phyloP scores from a whole-genome alignment of 441 rosid species.

The Geranium incanum region DNA sequence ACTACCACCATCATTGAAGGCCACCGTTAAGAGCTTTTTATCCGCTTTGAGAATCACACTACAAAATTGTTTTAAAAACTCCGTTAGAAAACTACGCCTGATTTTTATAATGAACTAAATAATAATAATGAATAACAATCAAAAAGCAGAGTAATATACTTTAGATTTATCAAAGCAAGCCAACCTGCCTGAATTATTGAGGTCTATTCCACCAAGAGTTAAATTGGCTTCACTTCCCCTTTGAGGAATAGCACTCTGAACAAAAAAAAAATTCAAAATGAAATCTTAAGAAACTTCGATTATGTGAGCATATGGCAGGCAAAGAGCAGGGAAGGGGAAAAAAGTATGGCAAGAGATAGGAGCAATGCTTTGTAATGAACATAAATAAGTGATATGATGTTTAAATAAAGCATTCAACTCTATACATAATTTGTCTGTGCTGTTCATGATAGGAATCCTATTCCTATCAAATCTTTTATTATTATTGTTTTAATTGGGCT shows the following conservation, averaged over 20 bases:
- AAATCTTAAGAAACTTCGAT: conserved; percentile 19
- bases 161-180: conserved; percentile 42
- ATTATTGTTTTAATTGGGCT: too few relatives aligned
- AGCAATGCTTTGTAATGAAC: neutral
- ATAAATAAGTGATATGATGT: neutral
- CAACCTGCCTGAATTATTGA: conserved; percentile 99
- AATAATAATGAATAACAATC: neutral
- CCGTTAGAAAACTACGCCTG: conserved; percentile 28
- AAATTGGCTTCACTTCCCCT: conserved; percentile 89
- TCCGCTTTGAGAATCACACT: conserved; percentile 97
- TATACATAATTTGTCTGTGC: too few relatives aligned
- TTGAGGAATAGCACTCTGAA: conserved; percentile 75
- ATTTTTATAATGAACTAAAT: conserved; percentile 19
- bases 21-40: conserved; percentile 89
- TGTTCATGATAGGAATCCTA: too few relatives aligned
- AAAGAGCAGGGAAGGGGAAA: neutral
- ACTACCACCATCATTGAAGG: conserved; percentile 81
- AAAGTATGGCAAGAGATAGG: neutral
- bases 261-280: conserved; percentile 21
- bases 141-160: conserved; percentile 4
- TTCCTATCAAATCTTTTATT: too few relatives aligned
- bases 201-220: conserved; percentile 98
- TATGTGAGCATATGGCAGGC: neutral
- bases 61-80: conserved; percentile 27
- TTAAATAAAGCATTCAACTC: too few relatives aligned